Evolutionary conservation across 2,329 filamentous ascomycete genomes (phyloP), one percentile per base, ranked within the genome.

Genomic region (Uncinocarpus reesii): DNA sequence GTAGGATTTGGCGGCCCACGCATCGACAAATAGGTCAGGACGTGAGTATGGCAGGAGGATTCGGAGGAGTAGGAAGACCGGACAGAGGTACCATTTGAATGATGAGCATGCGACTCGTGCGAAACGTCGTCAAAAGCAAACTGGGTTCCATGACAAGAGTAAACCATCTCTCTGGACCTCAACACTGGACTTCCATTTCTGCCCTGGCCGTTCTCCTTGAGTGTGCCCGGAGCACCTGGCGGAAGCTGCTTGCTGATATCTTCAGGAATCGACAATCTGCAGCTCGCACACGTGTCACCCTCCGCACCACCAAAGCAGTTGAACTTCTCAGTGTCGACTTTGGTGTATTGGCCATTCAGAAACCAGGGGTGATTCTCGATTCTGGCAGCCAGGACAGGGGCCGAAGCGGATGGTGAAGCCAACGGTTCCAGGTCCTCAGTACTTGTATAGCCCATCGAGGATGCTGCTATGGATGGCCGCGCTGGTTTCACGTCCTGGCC

Each of bases 11-110:
- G 67, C 5, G 76, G 76, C 23, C 75, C 74, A 47, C 72, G 74
- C 28, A 75, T 71, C n/a, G 76, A 77, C 37, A 78, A 67, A 58
- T 78, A 79, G 52, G 72, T 78, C 42, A 78, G 59, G 16, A 73
- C 74, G 53, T 79, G 76, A 7, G 73, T 72, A 55, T 79, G 76
- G 52, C 69, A 71, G 48, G 67, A 71, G 43, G 66, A 58, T 47
- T 67, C 64, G 18, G 72, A 75, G 13, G 67, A 60, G 42, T 64
- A 54, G 50, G 71, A 68, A 34, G 65, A 65, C 36, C 62, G 65
- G 28, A 67, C 52, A 20, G 67, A 69, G 8, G 66, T 63, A 1
- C 65, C 62, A 6, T 62, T 60, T 7, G 66, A 69, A 21, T 53
- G 62, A 57, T 64, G 65, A 7, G 52, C 37, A 53, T 67, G 65